These are phyloP conservation scores for Aspergillus amoenus DNA, from an alignment of 2,329 filamentous ascomycete genomes.

Conservation along the genomic window DNA sequence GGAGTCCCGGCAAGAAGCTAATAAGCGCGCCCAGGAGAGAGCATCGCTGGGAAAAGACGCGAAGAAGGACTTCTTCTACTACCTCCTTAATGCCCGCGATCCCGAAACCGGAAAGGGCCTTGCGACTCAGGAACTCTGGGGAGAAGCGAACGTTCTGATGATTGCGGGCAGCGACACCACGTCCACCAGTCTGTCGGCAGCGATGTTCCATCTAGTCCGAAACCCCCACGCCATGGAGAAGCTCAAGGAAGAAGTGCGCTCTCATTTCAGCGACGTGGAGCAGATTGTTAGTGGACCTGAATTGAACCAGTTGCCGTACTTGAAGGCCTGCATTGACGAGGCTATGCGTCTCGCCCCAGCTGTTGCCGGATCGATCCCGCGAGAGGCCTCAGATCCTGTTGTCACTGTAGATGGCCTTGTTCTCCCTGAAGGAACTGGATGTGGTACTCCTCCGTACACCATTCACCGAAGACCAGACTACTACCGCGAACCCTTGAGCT, in stretches of 20 bases:
- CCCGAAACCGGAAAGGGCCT: constrained; percentile 69
- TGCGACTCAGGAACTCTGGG: constrained; percentile 66
- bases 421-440: constrained; percentile 55
- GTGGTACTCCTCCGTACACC: constrained; percentile 66
- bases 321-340: constrained; percentile 45
- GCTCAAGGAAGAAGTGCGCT: constrained; percentile 37
- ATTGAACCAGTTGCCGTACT: constrained; percentile 39
- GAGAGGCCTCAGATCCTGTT: constrained; percentile 40
- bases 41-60: constrained; percentile 62
- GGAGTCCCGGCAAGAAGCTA: constrained; percentile 67
- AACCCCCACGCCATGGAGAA: constrained; percentile 30
- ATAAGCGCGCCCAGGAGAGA: constrained; percentile 60
- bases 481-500: constrained; percentile 60
- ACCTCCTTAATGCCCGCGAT: constrained; percentile 69
- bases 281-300: constrained; percentile 37
- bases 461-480: constrained; percentile 67
- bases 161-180: constrained; percentile 72
- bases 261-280: constrained; percentile 34
- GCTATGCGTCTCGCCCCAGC: constrained; percentile 42
- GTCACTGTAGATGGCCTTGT: constrained; percentile 38
- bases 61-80: constrained; percentile 74
- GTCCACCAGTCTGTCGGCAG: constrained; percentile 57
- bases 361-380: constrained; percentile 38
- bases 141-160: constrained; percentile 69
- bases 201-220: constrained; percentile 42